Evolutionary conservation across 2,329 filamentous ascomycete genomes (phyloP).

Genomic region (Calonectria crousiana): DNA sequence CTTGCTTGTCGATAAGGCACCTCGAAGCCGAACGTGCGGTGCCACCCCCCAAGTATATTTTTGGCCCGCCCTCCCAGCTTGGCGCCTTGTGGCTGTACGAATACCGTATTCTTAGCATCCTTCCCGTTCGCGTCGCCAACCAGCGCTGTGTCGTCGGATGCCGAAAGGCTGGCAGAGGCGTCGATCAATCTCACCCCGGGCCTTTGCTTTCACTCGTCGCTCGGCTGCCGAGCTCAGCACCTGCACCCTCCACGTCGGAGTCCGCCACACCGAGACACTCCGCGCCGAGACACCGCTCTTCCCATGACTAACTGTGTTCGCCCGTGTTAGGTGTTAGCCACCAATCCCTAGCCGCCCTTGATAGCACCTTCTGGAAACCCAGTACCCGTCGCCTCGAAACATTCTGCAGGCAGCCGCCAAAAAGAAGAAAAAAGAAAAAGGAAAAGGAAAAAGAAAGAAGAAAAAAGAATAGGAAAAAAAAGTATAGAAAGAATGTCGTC

Average conservation of each 20-base stretch:
- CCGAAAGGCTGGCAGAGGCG: neutral
- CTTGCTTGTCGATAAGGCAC: conserved; percentile 8
- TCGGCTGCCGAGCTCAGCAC: conserved; percentile 2
- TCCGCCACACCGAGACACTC: conserved; percentile 8
- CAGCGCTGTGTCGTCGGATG: neutral
- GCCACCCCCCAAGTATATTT: conserved; percentile 1
- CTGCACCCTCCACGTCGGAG: conserved; percentile 4
- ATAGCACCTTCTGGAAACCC: conserved; percentile 10
- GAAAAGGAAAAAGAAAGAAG: too few relatives aligned
- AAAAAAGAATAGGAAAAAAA: neutral
- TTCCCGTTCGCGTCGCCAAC: neutral
- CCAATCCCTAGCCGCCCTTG: neutral
- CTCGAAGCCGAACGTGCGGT: neutral
- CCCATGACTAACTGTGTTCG: neutral
- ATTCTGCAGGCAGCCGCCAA: neutral
- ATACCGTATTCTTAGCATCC: neutral
- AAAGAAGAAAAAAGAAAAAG: neutral
- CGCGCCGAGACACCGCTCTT: conserved; percentile 10
- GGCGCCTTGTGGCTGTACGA: neutral
- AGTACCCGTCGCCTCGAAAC: neutral
- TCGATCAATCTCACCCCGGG: neutral
- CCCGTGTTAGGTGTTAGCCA: neutral
- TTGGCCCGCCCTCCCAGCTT: neutral
- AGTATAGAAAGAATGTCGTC: too few relatives aligned
- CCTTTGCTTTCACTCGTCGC: neutral